phyloP scores from a whole-genome alignment of 352 stramenopile genomes.

The Pythium oligandrum region DNA sequence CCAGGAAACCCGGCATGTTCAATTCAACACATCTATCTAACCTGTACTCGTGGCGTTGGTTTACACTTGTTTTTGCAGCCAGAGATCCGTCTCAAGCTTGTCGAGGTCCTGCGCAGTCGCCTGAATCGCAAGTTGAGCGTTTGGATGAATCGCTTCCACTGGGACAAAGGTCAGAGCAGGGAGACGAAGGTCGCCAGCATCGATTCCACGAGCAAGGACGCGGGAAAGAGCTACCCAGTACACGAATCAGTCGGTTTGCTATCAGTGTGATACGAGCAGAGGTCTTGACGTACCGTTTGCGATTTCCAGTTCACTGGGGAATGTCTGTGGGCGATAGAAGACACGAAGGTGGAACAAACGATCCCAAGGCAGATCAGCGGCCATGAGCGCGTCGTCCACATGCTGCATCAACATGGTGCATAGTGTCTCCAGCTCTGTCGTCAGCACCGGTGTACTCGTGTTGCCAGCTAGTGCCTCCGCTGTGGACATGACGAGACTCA shows the following conservation, averaged over 20 bases:
- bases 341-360: conserved; percentile 62
- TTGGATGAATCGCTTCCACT: conserved; percentile 49
- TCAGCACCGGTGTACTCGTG: too few species aligned
- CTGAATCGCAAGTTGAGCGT: conserved; percentile 46
- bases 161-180: conserved; percentile 75
- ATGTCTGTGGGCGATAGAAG: conserved; percentile 50
- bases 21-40: too few species aligned
- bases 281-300: conserved; percentile 19
- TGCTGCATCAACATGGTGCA: conserved; percentile 25
- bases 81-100: conserved; percentile 80
- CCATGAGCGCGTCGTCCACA: conserved; percentile 27
- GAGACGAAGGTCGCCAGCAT: conserved; percentile 2
- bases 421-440: conserved; percentile 11
- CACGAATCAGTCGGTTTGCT: neutral
- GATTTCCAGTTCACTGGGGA: conserved; percentile 48
- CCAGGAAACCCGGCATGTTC: too few species aligned
- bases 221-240: conserved; percentile 6
- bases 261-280: neutral
- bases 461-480: too few species aligned
- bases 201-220: neutral
- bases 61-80: conserved; percentile 75
- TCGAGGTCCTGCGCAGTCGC: conserved; percentile 76
- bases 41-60: neutral
- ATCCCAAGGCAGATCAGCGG: conserved; percentile 44
- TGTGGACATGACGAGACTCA: conserved; percentile 48